A percentile compares a stretch with the other conserved stretches of the same genome.
Conservation (phyloP, 805 yeast genomes). For the Cyberlindnera sargentensis region DNA sequence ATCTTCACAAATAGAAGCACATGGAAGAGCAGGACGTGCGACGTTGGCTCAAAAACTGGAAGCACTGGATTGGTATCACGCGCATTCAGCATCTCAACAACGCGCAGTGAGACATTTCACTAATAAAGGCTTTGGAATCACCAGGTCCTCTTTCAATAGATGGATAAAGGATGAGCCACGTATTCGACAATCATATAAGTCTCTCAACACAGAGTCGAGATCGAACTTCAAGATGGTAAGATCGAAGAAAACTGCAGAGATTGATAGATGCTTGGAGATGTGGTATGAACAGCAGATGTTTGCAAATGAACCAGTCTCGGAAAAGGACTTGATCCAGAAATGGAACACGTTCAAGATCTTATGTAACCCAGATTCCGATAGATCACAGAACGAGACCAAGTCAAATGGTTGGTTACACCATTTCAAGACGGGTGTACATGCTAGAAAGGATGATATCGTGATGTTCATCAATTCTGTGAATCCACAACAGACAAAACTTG, state of each 20-base stretch:
- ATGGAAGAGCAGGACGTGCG: conserved; percentile 26
- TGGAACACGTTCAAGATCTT: conserved; percentile 20
- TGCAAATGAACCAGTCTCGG: conserved; percentile 23
- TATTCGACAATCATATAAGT: conserved; percentile 24
- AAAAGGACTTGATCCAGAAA: conserved; percentile 26
- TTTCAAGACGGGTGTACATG: conserved; percentile 27
- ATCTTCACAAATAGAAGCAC: background rate
- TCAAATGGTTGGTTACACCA: conserved; percentile 37
- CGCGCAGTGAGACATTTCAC: conserved; percentile 29
- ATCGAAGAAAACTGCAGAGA: conserved; percentile 25
- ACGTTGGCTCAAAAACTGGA: conserved; percentile 31
- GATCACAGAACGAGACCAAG: conserved; percentile 1
- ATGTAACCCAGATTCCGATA: conserved; percentile 6
- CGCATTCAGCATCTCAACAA: conserved; percentile 28
- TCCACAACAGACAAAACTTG: background rate
- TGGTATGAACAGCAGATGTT: conserved; percentile 31
- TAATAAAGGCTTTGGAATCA: conserved; percentile 26
- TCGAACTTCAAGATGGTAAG: conserved; percentile 9
- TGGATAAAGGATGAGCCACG: conserved; percentile 31
- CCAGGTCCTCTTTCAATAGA: conserved; percentile 33
- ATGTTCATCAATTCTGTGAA: conserved; percentile 15
- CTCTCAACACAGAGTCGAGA: conserved; percentile 22
- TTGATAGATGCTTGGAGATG: conserved; percentile 30
- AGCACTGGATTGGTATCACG: conserved; percentile 30
- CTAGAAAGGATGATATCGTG: conserved; percentile 24